Conservation (phyloP, 148 eudicot genomes). For the Agrostemma githago region DNA sequence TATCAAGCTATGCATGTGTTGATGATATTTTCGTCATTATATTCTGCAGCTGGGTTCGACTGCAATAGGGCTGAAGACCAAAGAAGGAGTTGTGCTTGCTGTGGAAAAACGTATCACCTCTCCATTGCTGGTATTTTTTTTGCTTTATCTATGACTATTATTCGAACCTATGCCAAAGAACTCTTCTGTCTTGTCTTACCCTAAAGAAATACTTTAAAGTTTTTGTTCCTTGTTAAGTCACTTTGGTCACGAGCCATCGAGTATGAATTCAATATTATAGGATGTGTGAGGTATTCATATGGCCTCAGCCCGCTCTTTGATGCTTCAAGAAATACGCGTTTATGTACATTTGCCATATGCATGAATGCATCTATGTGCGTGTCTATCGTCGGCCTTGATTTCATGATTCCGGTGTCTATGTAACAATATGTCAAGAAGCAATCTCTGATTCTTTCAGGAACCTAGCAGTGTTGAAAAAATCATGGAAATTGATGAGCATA, state of each 20-base stretch:
- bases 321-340: background rate
- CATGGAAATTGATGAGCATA: conserved; percentile 97
- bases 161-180: background rate
- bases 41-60: conserved; percentile 81
- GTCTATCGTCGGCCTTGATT: background rate
- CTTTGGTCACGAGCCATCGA: background rate
- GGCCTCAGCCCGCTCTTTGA: no score
- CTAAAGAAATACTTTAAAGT: background rate
- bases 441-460: conserved; percentile 45
- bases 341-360: background rate
- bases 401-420: background rate
- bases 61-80: conserved; percentile 89
- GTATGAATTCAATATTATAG: background rate
- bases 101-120: conserved; percentile 96
- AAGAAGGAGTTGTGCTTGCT: conserved; percentile 94
- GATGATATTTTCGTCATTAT: background rate
- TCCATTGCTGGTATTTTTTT: conserved; percentile 83
- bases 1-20: background rate
- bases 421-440: background rate
- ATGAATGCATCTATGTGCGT: background rate
- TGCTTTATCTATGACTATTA: background rate
- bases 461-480: conserved; percentile 99
- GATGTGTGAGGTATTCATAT: background rate
- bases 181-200: background rate
- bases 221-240: background rate